Evolutionary conservation across 306 rosid species (phyloP), one percentile per base, ranked within the genome.

Genomic region (Rubus parviflorus): DNA sequence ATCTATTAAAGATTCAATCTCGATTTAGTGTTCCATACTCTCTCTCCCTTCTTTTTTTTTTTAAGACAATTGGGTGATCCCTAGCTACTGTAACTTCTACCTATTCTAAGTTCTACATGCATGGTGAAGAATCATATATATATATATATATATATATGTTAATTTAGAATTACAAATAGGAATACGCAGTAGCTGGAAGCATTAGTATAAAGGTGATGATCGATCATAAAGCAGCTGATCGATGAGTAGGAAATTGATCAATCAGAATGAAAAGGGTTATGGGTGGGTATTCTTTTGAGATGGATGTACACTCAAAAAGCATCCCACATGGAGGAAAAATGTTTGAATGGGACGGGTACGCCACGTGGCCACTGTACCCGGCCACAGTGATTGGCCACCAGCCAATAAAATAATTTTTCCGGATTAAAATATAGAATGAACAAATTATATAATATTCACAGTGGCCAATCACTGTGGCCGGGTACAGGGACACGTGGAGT

Each of bases 271-370:
- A 54, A 72, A 54, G 76, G 20, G 13, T 38, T 37, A n/a, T 8
- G 61, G 62, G n/a, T 38, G 68, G 20, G 20, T 35, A 62, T 62
- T 62, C 67, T 37, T 71, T 71, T 51, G 48, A 54, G 75, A 17
- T 71, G 8, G 42, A 13, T 30, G 63, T 57, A 8, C 6, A 7
- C 43, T 63, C 14, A 41, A 38, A 40, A 54, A 72, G 16, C 61
- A 19, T 16, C 40, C 51, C 65, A 54, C 66, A 72, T 54, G 77
- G 71, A 30, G 35, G n/a, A n/a, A n/a, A n/a, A n/a, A n/a, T n/a
- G n/a, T n/a, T n/a, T n/a, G n/a, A n/a, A n/a, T n/a, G n/a, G n/a
- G n/a, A n/a, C n/a, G n/a, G n/a, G n/a, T n/a, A n/a, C n/a, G n/a
- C n/a, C n/a, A n/a, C n/a, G n/a, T n/a, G n/a, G n/a, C n/a, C n/a